These are phyloP conservation scores for Epichloe bromicola DNA, from an alignment of 2,329 filamentous ascomycete species.

Conservation along the genomic window DNA sequence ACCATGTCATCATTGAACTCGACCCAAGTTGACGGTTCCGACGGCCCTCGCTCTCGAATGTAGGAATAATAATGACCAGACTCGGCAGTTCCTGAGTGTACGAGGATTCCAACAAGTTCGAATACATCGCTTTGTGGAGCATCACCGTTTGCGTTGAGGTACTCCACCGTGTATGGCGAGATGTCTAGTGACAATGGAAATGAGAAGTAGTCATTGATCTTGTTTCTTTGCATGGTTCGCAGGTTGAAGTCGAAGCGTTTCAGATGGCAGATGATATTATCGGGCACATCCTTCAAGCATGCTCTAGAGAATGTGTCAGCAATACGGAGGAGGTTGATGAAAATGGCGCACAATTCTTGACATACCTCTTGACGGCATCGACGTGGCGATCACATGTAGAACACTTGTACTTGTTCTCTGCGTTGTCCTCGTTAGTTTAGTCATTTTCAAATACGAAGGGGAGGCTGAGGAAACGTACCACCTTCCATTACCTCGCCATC, in stretches of 20 bases:
- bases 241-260: conserved; percentile 80
- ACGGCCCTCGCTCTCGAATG: conserved; percentile 62
- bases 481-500: conserved; percentile 95
- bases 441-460: background rate
- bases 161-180: conserved; percentile 77
- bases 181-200: conserved; percentile 80
- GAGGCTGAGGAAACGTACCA: conserved; percentile 28
- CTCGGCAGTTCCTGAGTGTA: conserved; percentile 85
- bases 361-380: conserved; percentile 75
- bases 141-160: conserved; percentile 50
- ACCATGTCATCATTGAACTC: conserved; percentile 93
- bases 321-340: background rate
- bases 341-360: background rate
- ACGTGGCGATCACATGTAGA: conserved; percentile 80
- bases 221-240: conserved; percentile 64
- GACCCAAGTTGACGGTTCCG: conserved; percentile 50
- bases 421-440: background rate
- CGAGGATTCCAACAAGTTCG: conserved; percentile 86
- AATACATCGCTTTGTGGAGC: conserved; percentile 57
- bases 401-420: conserved; percentile 96
- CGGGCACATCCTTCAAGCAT: conserved; percentile 81
- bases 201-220: conserved; percentile 90
- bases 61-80: conserved; percentile 97
- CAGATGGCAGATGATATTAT: conserved; percentile 90
- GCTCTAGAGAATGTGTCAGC: conserved; percentile 38